Evolutionary conservation across 148 eudicot genomes (phyloP).

Genomic region (Selenicereus undatus): DNA sequence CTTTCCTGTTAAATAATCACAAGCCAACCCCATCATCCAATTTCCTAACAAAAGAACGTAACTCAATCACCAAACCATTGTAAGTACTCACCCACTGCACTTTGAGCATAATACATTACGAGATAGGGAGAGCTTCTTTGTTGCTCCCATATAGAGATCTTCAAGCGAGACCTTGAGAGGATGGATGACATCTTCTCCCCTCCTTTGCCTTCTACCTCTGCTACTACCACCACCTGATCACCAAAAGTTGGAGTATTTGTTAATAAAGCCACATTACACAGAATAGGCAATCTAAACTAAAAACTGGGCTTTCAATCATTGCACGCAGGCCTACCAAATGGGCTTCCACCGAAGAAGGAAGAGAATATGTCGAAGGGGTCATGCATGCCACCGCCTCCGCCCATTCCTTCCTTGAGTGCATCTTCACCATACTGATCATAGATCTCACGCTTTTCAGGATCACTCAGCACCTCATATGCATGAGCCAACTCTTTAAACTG

Average conservation of each 20-base stretch:
- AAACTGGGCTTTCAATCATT: not conserved
- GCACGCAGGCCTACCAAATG: slow-evolving; percentile 38
- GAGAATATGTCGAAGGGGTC: slow-evolving; percentile 70
- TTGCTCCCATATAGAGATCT: slow-evolving; percentile 55
- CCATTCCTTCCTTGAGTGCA: slow-evolving; percentile 91
- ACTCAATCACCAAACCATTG: not conserved
- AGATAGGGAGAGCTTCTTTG: slow-evolving; percentile 67
- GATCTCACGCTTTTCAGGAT: slow-evolving; percentile 73
- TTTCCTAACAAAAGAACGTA: not conserved
- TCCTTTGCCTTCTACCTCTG: slow-evolving; percentile 65
- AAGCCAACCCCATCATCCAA: not conserved
- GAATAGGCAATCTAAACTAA: not conserved
- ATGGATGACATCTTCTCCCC: slow-evolving; percentile 74
- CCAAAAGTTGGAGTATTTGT: not conserved
- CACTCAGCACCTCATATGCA: slow-evolving; percentile 78
- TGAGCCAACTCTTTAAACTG: slow-evolving; percentile 78
- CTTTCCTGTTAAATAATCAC: slow-evolving; percentile 37
- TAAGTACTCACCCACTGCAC: slow-evolving; percentile 42
- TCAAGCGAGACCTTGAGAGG: slow-evolving; percentile 75
- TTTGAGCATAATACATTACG: slow-evolving; percentile 55
- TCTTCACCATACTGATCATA: slow-evolving; percentile 79
- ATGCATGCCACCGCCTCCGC: slow-evolving; percentile 67
- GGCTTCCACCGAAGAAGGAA: slow-evolving; percentile 62
- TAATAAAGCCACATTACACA: not conserved
- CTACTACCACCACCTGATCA: slow-evolving; percentile 54